Evolutionary conservation across 2,329 filamentous ascomycete genomes (phyloP), one percentile per base, ranked within the genome.

Genomic region (Fusarium brachygibbosum): DNA sequence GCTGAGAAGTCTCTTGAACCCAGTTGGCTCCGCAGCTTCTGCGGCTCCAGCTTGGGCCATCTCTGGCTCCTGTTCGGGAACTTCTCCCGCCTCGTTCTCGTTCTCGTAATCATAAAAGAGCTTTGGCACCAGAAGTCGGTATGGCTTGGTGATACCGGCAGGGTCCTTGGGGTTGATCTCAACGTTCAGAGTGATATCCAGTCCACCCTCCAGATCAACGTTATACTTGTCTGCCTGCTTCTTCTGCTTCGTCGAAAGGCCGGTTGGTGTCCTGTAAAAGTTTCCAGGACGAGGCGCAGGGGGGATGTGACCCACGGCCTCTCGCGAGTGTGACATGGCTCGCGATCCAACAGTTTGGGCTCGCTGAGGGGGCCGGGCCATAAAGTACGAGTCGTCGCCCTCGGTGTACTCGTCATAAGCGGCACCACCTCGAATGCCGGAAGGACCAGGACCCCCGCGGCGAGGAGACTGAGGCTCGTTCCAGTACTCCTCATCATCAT

Each of bases 121-220:
- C 54, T 89, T 88, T 13, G 97, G 96, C 7, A 99, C 90, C 3
- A 98, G 85, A 7, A 99, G 82, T 38, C 93, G 86, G 78, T 99
- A 99, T 11, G 94, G 93, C 51, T 89, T 88, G 1, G 96, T 99
- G 68, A 93, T 93, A 16, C 96, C 97, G 0, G 92, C 87, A 1
- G 96, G 95, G 73, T 99, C 94, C 67, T 88, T 89, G 44, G 92
- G 87, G 73, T 91, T 94, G 65, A 98, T 89, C 80, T 99, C 96
- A 66, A 97, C 89, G 73, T 98, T 97, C 42, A 99, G 81, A 51
- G 89, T 92, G 35, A 99, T 90, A 70, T 98, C 94, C 12, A 99
- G 83, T 0, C 93, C 94, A 31, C 91, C 91, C 76, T 96, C 88
- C 1, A 98, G 84, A 75, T 97, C 89, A 62, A 98, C 87, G 12